Percentiles rank a stretch among this genome's conserved stretches.
Evolutionary conservation across 805 yeast genomes (phyloP).

Genomic region (Saturnispora besseyi): DNA sequence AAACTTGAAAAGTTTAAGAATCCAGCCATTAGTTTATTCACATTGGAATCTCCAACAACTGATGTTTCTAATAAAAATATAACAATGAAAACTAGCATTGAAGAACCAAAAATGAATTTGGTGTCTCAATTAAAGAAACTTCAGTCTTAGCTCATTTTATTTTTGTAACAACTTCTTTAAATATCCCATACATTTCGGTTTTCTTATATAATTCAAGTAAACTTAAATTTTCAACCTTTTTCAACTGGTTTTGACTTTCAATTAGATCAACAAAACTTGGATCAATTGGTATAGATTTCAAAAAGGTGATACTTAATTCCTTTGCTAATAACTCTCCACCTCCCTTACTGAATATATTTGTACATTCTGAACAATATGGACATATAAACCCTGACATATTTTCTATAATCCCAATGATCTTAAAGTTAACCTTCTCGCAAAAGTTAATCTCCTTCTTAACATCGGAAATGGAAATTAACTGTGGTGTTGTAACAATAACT

Average conservation of each 20-base stretch:
- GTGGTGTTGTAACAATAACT: constrained; percentile 93
- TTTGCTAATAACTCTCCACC: constrained; percentile 77
- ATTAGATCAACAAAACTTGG: constrained; percentile 83
- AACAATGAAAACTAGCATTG: background rate
- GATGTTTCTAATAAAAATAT: background rate
- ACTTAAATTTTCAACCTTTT: constrained; percentile 30
- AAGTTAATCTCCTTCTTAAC: constrained; percentile 91
- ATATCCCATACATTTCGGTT: constrained; percentile 35
- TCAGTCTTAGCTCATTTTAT: background rate
- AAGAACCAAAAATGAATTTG: background rate
- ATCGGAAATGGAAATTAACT: constrained; percentile 85
- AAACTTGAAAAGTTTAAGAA: background rate
- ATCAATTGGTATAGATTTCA: constrained; percentile 90
- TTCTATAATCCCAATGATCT: constrained; percentile 79
- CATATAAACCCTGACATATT: constrained; percentile 97
- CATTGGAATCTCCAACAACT: background rate
- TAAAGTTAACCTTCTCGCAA: constrained; percentile 76
- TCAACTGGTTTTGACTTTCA: constrained; percentile 68
- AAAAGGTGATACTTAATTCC: constrained; percentile 50
- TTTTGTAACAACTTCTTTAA: constrained; percentile 29
- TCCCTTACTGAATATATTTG: constrained; percentile 86
- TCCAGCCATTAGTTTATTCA: background rate
- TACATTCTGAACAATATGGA: constrained; percentile 87
- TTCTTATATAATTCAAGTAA: constrained; percentile 31
- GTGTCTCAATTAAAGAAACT: background rate